phyloP scores from a whole-genome alignment of 257 asterid genomes.

The Salvia hispanica region DNA sequence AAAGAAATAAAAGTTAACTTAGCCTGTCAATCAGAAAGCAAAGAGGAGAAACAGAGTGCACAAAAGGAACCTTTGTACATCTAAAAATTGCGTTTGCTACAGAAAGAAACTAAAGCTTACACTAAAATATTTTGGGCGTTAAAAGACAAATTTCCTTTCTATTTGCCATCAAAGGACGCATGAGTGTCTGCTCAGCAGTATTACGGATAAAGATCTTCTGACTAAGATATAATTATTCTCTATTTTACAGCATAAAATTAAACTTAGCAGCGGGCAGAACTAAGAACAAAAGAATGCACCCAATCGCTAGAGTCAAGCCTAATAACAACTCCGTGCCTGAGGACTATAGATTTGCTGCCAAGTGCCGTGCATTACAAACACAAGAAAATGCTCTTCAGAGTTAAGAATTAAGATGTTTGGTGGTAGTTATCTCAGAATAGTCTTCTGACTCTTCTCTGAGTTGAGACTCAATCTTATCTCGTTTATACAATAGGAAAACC shows the following conservation, averaged over 20 bases:
- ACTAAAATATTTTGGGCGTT: not conserved
- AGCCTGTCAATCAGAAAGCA: conserved; percentile 6
- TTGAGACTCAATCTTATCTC: not conserved
- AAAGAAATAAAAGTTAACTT: conserved; percentile 22
- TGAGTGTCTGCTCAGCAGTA: not conserved
- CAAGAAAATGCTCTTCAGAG: not conserved
- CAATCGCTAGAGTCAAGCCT: conserved; percentile 19
- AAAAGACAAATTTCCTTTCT: conserved; percentile 8
- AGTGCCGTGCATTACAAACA: conserved; percentile 3
- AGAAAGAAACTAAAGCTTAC: conserved; percentile 1
- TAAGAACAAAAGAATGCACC: conserved; percentile 10
- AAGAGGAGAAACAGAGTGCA: conserved; percentile 18
- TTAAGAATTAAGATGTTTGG: not conserved
- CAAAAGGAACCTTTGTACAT: conserved; percentile 1
- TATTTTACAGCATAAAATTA: conserved; percentile 1
- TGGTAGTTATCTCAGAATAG: not conserved
- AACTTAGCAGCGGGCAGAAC: not conserved
- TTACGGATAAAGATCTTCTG: not conserved
- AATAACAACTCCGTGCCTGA: not conserved
- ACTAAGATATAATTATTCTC: not conserved
- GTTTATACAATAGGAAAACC: conserved; percentile 6
- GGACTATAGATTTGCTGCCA: conserved; percentile 6
- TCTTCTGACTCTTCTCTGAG: conserved; percentile 12
- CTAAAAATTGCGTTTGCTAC: conserved; percentile 5
- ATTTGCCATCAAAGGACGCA: conserved; percentile 7